Conservation (phyloP, 2,329 filamentous ascomycete species). For the Alternaria hordeiaustralica region DNA sequence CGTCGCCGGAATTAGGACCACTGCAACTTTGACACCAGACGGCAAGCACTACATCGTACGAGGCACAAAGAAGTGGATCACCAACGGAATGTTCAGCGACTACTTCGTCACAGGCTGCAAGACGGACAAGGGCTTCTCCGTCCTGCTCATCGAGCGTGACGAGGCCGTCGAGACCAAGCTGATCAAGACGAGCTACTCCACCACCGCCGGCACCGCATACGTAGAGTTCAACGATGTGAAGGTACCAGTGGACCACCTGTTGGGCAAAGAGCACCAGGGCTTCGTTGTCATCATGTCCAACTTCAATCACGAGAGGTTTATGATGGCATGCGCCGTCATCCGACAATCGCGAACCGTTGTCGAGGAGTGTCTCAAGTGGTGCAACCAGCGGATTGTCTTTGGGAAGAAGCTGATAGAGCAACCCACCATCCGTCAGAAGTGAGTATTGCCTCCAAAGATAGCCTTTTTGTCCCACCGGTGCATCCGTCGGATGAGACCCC, state of each 20-base stretch:
- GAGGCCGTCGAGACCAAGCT: slow-evolving; percentile 77
- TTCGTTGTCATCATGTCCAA: slow-evolving; percentile 85
- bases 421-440: slow-evolving; percentile 81
- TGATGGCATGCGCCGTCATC: slow-evolving; percentile 71
- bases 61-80: slow-evolving; percentile 84
- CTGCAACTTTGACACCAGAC: slow-evolving; percentile 58
- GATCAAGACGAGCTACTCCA: slow-evolving; percentile 83
- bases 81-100: slow-evolving; percentile 79
- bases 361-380: slow-evolving; percentile 88
- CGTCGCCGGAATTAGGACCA: slow-evolving; percentile 80
- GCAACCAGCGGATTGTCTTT: slow-evolving; percentile 84
- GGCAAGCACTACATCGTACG: slow-evolving; percentile 66
- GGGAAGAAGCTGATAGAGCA: slow-evolving; percentile 82
- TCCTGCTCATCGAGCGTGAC: slow-evolving; percentile 75
- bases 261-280: slow-evolving; percentile 85
- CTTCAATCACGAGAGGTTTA: slow-evolving; percentile 87
- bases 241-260: slow-evolving; percentile 77
- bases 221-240: slow-evolving; percentile 87
- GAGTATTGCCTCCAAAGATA: slow-evolving; percentile 30
- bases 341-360: slow-evolving; percentile 72
- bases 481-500: slow-evolving; percentile 5
- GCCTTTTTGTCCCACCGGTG: neutral
- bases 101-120: slow-evolving; percentile 84
- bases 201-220: slow-evolving; percentile 77
- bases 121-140: slow-evolving; percentile 79